phyloP scores from a whole-genome alignment of 176 grass and related monocot species.

The barley (Hordeum vulgare) region MorexV3_pseudomolecules_assembly NC_058522.1:530975389-530975888 shows the following conservation, averaged over 20 bases:
- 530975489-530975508: slow-evolving; percentile 8
- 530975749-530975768: no score
- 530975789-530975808: no score
- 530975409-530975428: no score
- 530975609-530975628: slow-evolving; percentile 40
- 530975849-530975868: slow-evolving; percentile 52
- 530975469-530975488: no score
- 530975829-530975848: slow-evolving; percentile 27
- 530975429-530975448: no score
- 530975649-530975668: slow-evolving; percentile 61
- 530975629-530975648: slow-evolving; percentile 54
- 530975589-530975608: not conserved
- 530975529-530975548: slow-evolving; percentile 33
- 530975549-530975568: not conserved
- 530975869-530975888: slow-evolving; percentile 42
- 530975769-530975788: no score
- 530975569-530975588: not conserved
- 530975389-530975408: no score
- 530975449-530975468: no score
- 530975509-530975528: slow-evolving; percentile 39
- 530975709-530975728: no score
- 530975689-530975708: slow-evolving; percentile 30
- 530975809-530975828: no score
- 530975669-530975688: slow-evolving; percentile 26
- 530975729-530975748: no score